A percentile compares a stretch with the other conserved stretches of the same genome.
Evolutionary conservation across 1,284 basidiomycete genomes (phyloP).

Genomic region (Ganoderma lucidum): DNA sequence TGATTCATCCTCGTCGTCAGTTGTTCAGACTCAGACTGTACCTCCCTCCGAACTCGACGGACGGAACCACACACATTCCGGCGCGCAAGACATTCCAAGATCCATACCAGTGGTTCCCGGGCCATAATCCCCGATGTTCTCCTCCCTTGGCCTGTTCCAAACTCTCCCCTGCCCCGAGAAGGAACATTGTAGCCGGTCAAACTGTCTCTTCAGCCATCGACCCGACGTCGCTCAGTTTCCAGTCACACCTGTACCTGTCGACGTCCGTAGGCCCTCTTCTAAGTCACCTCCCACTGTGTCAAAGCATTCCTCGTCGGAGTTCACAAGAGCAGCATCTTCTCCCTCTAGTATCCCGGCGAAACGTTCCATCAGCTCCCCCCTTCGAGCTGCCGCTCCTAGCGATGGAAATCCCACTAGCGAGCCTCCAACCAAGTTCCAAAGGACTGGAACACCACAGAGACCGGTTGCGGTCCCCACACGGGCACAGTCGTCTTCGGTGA

Average conservation of each 20-base stretch:
- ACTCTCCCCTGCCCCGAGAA: conserved; percentile 68
- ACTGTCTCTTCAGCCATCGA: conserved; percentile 74
- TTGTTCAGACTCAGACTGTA: neutral
- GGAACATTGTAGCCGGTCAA: conserved; percentile 53
- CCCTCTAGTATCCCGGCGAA: conserved; percentile 42
- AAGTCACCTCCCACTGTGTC: conserved; percentile 21
- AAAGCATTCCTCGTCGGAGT: conserved; percentile 21
- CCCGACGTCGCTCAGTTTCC: conserved; percentile 46
- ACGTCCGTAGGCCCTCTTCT: conserved; percentile 38
- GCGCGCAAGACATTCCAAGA: neutral
- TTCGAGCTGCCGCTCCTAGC: conserved; percentile 22
- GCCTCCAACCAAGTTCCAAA: conserved; percentile 70
- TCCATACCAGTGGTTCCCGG: neutral
- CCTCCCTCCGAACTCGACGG: neutral
- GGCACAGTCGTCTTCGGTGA: conserved; percentile 46
- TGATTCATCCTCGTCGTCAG: neutral
- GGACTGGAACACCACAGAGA: conserved; percentile 50
- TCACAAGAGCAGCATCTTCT: conserved; percentile 19
- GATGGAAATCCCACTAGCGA: conserved; percentile 42
- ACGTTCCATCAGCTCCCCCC: conserved; percentile 36
- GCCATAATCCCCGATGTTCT: conserved; percentile 62
- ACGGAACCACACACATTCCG: neutral
- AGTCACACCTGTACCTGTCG: conserved; percentile 49
- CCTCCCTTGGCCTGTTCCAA: conserved; percentile 65
- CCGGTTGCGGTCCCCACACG: conserved; percentile 51